Evolutionary conservation across 2,329 filamentous ascomycete genomes (phyloP).

Genomic region (Colletotrichum sp.): DNA sequence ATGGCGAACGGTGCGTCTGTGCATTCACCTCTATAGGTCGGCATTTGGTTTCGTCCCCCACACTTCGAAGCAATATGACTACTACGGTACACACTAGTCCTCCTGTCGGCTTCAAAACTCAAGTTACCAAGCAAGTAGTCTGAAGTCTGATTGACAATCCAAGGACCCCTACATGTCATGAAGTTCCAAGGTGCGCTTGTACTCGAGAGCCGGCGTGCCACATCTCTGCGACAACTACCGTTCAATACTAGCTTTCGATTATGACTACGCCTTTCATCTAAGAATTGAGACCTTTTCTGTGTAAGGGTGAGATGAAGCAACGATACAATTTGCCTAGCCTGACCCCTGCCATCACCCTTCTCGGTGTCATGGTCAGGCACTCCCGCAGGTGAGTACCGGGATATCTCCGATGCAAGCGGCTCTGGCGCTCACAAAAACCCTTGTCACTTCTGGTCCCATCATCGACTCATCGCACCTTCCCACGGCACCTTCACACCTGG

Average conservation of each 20-base stretch:
- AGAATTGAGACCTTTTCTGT: neutral
- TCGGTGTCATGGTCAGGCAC: neutral
- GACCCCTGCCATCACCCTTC: neutral
- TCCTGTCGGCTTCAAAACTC: neutral
- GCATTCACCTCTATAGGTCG: neutral
- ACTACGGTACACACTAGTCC: neutral
- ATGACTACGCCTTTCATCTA: neutral
- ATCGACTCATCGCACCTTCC: neutral
- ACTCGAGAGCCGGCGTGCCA: neutral
- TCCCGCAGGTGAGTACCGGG: neutral
- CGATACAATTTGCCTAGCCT: neutral
- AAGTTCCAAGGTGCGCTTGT: neutral
- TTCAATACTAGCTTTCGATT: neutral
- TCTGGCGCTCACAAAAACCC: slow-evolving; percentile 6
- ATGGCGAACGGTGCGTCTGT: slow-evolving; percentile 5
- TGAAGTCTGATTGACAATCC: neutral
- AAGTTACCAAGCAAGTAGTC: neutral
- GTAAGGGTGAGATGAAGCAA: neutral
- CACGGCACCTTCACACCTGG: neutral
- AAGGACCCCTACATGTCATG: neutral
- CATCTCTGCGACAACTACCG: neutral
- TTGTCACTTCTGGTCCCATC: neutral
- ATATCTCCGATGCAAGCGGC: neutral
- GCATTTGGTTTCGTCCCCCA: neutral
- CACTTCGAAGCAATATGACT: neutral